Evolutionary conservation across 371 early-diverging fungal genomes (phyloP).

Genomic region (Mortierella sp.): DNA sequence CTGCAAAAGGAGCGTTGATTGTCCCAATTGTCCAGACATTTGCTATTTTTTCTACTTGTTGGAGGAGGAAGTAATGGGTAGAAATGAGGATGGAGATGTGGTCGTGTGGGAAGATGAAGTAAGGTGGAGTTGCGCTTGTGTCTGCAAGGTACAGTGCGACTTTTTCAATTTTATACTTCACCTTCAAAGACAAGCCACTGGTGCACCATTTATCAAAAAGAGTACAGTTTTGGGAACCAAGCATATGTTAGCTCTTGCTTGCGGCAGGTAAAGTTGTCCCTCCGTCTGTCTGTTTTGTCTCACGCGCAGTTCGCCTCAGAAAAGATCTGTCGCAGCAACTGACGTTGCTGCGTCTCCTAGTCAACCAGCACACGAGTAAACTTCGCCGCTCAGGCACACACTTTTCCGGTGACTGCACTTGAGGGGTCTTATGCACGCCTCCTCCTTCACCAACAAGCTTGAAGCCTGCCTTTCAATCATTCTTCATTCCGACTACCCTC

Average conservation of each 20-base stretch:
- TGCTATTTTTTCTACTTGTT: background rate
- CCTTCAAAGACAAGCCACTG: background rate
- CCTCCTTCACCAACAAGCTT: background rate
- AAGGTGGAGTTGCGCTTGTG: background rate
- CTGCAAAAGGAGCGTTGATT: slow-evolving; percentile 26
- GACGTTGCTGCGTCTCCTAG: background rate
- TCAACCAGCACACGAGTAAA: background rate
- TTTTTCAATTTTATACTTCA: background rate
- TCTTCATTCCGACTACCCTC: background rate
- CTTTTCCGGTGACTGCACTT: slow-evolving; percentile 7
- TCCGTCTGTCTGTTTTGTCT: too few relatives aligned
- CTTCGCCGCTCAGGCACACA: background rate
- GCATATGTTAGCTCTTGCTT: too few relatives aligned
- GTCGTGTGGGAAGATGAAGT: background rate
- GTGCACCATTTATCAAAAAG: background rate
- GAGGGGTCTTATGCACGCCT: slow-evolving; percentile 2
- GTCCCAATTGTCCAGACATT: slow-evolving; percentile 19
- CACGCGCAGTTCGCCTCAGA: too few relatives aligned
- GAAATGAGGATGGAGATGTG: background rate
- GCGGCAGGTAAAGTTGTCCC: too few relatives aligned
- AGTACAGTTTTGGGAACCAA: background rate
- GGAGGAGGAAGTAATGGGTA: background rate
- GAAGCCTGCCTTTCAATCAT: background rate
- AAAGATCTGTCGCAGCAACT: too few relatives aligned
- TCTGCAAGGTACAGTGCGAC: background rate